These are phyloP conservation scores for Triangularia verruculosa DNA, from an alignment of 2,329 filamentous ascomycete genomes.

Conservation along the genomic window DNA sequence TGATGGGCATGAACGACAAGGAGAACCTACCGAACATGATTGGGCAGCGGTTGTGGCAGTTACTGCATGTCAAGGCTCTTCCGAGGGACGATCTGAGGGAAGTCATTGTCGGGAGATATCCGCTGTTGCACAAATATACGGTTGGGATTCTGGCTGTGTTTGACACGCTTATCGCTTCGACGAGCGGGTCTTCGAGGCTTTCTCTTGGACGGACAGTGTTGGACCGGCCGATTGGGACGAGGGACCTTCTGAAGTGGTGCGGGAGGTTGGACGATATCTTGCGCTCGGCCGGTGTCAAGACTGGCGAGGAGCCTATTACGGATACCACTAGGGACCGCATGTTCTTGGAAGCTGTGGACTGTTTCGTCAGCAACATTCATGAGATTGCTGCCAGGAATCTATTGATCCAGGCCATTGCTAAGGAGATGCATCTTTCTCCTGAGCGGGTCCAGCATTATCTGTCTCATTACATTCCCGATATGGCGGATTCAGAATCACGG, in stretches of 20 bases:
- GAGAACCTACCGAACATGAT: slow-evolving; percentile 72
- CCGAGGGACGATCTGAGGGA: slow-evolving; percentile 67
- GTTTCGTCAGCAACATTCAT: slow-evolving; percentile 79
- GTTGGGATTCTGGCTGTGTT: slow-evolving; percentile 60
- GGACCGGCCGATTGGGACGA: slow-evolving; percentile 51
- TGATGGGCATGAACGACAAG: slow-evolving; percentile 62
- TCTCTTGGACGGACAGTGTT: slow-evolving; percentile 35
- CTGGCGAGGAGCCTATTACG: slow-evolving; percentile 66
- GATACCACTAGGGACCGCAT: slow-evolving; percentile 75
- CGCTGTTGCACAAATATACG: slow-evolving; percentile 62
- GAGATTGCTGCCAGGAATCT: slow-evolving; percentile 58
- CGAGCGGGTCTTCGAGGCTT: slow-evolving; percentile 33
- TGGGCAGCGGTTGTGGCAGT: slow-evolving; percentile 82
- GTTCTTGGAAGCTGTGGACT: slow-evolving; percentile 90
- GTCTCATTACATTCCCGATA: slow-evolving; percentile 65
- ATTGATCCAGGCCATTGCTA: slow-evolving; percentile 70
- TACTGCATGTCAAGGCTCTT: slow-evolving; percentile 66
- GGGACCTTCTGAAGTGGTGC: slow-evolving; percentile 90
- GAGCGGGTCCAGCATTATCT: slow-evolving; percentile 79
- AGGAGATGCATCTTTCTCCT: slow-evolving; percentile 82
- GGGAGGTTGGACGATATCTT: slow-evolving; percentile 69
- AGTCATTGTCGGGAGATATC: slow-evolving; percentile 69
- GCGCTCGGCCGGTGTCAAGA: slow-evolving; percentile 57
- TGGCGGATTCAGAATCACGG: slow-evolving; percentile 58
- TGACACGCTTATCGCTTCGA: slow-evolving; percentile 48